Evolutionary conservation across 2,329 filamentous ascomycete species (phyloP).

Genomic region (Fusarium metavorans): DNA sequence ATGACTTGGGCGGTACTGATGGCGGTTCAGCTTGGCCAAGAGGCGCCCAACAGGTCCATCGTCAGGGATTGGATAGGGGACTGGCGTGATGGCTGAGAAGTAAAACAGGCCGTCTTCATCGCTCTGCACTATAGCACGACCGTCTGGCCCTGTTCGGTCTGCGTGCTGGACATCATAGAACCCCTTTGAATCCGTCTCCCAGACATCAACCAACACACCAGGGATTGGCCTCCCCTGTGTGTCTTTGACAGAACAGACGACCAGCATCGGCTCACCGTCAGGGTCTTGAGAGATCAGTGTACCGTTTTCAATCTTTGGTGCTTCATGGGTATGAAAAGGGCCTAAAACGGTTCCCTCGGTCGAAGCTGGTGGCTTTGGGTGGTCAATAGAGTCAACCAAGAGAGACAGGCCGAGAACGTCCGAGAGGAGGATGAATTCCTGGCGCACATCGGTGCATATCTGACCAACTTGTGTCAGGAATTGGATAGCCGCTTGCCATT

Average conservation of each 20-base stretch:
- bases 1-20: constrained; percentile 81
- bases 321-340: constrained; percentile 82
- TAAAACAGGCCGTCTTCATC: constrained; percentile 63
- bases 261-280: constrained; percentile 73
- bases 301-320: constrained; percentile 65
- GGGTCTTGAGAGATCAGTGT: constrained; percentile 71
- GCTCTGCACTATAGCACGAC: constrained; percentile 46
- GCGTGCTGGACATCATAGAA: constrained; percentile 82
- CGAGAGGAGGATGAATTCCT: constrained; percentile 81
- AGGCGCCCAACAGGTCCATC: constrained; percentile 86
- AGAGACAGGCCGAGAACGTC: constrained; percentile 82
- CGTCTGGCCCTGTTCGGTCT: constrained; percentile 58
- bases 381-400: constrained; percentile 81
- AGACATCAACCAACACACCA: constrained; percentile 78
- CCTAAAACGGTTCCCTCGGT: constrained; percentile 83
- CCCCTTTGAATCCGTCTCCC: constrained; percentile 82
- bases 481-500: constrained; percentile 78
- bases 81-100: constrained; percentile 87
- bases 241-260: constrained; percentile 75
- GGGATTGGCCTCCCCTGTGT: constrained; percentile 69
- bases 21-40: constrained; percentile 72
- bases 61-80: constrained; percentile 85
- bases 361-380: constrained; percentile 75
- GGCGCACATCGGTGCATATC: constrained; percentile 74
- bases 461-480: constrained; percentile 78